A percentile compares a stretch with the other conserved stretches of the same genome.
phyloP scores from a whole-genome alignment of 257 asterid genomes.

The Misopates orontium region DNA sequence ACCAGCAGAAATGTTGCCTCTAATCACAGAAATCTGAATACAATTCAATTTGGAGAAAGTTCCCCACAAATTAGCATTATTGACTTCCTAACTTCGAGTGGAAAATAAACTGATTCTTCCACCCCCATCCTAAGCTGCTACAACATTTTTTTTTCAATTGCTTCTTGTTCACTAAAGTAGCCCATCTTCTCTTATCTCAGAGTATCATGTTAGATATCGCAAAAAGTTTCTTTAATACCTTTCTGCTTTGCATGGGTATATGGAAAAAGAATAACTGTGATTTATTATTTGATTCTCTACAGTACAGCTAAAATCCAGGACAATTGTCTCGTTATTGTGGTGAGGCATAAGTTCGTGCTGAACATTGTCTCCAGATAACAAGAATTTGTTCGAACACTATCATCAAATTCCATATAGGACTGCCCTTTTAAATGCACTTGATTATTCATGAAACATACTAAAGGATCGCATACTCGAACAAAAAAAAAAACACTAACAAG shows the following conservation, averaged over 20 bases:
- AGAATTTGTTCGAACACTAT: too few relatives aligned
- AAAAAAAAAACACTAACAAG: background rate
- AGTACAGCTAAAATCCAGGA: conserved; percentile 3
- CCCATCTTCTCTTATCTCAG: too few relatives aligned
- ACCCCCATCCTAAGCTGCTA: too few relatives aligned
- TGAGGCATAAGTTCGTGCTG: background rate
- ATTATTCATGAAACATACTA: background rate
- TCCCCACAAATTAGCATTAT: too few relatives aligned
- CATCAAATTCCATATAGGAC: background rate
- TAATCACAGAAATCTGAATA: too few relatives aligned
- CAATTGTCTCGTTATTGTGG: conserved; percentile 9
- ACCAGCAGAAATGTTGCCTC: too few relatives aligned
- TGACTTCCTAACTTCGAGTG: too few relatives aligned
- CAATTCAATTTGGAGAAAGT: too few relatives aligned
- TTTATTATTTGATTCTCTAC: background rate
- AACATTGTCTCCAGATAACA: background rate
- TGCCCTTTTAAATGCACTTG: background rate
- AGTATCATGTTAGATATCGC: too few relatives aligned
- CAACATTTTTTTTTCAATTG: too few relatives aligned
- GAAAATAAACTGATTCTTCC: too few relatives aligned
- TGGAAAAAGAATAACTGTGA: background rate
- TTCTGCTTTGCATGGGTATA: background rate
- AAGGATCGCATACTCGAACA: background rate
- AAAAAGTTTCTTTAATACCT: background rate
- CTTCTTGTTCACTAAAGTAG: too few relatives aligned